These are phyloP conservation scores for Plectosphaerella sp. DNA, from an alignment of 2,329 filamentous ascomycete genomes.

Conservation along the genomic window DNA sequence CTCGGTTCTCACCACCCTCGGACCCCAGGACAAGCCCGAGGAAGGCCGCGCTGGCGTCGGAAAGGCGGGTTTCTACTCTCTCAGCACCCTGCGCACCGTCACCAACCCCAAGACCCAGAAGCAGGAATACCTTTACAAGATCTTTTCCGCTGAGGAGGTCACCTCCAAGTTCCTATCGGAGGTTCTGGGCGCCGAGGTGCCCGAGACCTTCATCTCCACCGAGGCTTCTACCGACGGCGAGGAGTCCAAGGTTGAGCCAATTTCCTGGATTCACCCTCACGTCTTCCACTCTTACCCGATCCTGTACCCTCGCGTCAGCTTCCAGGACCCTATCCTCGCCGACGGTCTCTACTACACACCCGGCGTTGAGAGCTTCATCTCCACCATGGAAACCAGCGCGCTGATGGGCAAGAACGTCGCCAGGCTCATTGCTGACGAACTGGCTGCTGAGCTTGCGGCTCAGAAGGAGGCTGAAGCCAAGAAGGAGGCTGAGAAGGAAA, in stretches of 20 bases:
- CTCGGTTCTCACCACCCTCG: constrained; percentile 79
- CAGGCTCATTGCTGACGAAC: constrained; percentile 62
- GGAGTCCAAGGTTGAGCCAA: constrained; percentile 32
- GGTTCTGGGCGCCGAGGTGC: constrained; percentile 45
- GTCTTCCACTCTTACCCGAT: constrained; percentile 84
- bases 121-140: constrained; percentile 59
- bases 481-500: constrained; percentile 1
- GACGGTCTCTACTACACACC: constrained; percentile 66
- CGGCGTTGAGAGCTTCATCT: constrained; percentile 89
- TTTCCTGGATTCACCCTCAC: constrained; percentile 76
- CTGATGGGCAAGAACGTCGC: constrained; percentile 88
- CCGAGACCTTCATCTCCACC: constrained; percentile 29
- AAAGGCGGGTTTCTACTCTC: constrained; percentile 76
- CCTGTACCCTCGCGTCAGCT: constrained; percentile 77
- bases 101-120: constrained; percentile 53
- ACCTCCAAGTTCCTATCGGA: constrained; percentile 48
- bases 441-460: constrained; percentile 17
- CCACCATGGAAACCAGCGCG: constrained; percentile 94
- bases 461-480: constrained; percentile 6
- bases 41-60: constrained; percentile 59
- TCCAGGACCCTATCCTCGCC: constrained; percentile 73
- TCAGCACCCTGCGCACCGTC: constrained; percentile 66
- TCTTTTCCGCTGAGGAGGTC: constrained; percentile 54
- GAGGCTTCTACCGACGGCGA: constrained; percentile 21
- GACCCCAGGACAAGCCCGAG: constrained; percentile 46